Evolutionary conservation across 1,139 yeast genomes (phyloP).

Genomic region (Geotrichum europaeum): DNA sequence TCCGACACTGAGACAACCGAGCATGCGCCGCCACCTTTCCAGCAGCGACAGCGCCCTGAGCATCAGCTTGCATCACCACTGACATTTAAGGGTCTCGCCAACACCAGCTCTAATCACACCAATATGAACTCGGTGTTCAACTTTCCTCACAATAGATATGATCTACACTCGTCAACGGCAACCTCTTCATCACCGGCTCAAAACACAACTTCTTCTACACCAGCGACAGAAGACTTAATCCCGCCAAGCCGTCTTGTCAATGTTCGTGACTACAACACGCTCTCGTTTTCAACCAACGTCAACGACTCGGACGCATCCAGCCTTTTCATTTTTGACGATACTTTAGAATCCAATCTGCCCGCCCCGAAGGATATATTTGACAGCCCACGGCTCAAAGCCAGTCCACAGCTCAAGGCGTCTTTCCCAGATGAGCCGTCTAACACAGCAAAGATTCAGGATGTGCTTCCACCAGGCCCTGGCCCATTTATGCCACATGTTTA

Average conservation of each 20-base stretch:
- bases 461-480: background rate
- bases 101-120: background rate
- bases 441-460: background rate
- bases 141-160: background rate
- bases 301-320: background rate
- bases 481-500: background rate
- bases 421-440: background rate
- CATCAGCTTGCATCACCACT: background rate
- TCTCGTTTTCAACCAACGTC: background rate
- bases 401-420: background rate
- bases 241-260: background rate
- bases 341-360: background rate
- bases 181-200: background rate
- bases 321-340: background rate
- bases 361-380: background rate
- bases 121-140: background rate
- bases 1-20: background rate
- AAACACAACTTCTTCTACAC: background rate
- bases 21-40: background rate
- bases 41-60: background rate
- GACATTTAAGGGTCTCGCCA: background rate
- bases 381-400: background rate
- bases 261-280: background rate
- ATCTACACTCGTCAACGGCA: background rate
- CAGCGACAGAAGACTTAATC: background rate